These are phyloP conservation scores for Leccinum rimulosum DNA, from an alignment of 768 basidiomycete species.

Conservation along the genomic window DNA sequence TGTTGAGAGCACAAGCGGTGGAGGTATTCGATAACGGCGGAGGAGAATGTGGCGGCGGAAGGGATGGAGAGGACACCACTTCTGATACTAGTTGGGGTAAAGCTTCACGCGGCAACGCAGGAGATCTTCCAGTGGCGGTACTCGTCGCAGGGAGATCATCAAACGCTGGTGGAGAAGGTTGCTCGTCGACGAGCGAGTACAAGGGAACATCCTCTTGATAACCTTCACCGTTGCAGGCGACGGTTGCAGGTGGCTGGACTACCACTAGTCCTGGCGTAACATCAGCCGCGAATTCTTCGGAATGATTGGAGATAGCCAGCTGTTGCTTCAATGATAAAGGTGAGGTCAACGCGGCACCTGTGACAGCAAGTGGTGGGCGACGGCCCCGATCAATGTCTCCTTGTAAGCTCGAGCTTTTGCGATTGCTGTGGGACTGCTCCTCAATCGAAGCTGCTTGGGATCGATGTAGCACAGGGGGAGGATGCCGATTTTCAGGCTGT, in stretches of 20 bases:
- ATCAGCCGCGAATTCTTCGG: background rate
- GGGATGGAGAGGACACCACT: background rate
- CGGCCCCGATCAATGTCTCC: background rate
- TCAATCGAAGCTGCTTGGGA: background rate
- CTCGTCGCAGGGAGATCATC: slow-evolving; percentile 4
- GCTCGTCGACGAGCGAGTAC: slow-evolving; percentile 25
- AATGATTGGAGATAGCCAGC: background rate
- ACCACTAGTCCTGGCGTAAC: background rate
- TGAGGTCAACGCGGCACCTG: background rate
- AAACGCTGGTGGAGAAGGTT: slow-evolving; percentile 26
- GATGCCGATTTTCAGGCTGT: background rate
- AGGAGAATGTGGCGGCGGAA: background rate
- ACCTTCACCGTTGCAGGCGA: background rate
- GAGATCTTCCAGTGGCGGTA: background rate
- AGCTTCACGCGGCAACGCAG: background rate
- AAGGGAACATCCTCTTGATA: slow-evolving; percentile 20
- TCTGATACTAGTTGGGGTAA: background rate
- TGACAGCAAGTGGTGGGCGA: background rate
- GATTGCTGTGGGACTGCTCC: background rate
- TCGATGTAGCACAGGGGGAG: background rate
- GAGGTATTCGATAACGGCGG: background rate
- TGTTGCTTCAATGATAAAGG: slow-evolving; percentile 1
- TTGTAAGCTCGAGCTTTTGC: background rate
- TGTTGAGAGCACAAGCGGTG: background rate
- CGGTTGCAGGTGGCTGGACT: background rate